A percentile compares a stretch with the other conserved stretches of the same genome.
Evolutionary conservation across 208 protist genomes (phyloP).

Genomic region (Crithidia acanthocephali): DNA sequence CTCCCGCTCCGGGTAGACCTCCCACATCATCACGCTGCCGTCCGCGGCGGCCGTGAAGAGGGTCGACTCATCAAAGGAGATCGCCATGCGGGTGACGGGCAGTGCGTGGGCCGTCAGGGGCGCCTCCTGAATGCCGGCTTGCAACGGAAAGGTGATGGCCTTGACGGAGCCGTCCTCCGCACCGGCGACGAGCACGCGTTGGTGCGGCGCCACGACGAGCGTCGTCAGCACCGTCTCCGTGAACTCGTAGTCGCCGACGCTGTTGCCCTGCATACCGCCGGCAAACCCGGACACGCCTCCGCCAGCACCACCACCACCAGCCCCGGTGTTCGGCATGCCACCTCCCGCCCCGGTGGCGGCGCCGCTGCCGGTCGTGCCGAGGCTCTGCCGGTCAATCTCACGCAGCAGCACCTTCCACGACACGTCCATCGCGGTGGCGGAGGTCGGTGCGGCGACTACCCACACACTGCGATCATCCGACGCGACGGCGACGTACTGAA

Average conservation of each 20-base stretch:
- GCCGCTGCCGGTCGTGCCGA: conserved; percentile 37
- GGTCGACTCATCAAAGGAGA: conserved; percentile 92
- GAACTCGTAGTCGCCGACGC: conserved; percentile 77
- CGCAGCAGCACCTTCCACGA: conserved; percentile 91
- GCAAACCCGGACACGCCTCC: neutral
- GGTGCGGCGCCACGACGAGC: conserved; percentile 80
- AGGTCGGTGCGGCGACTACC: conserved; percentile 85
- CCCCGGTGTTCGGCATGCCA: too few species aligned
- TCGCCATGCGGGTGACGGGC: conserved; percentile 73
- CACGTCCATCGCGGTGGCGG: conserved; percentile 62
- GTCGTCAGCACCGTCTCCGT: conserved; percentile 69
- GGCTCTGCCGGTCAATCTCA: conserved; percentile 77
- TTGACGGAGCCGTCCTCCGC: conserved; percentile 90
- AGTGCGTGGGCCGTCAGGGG: conserved; percentile 75
- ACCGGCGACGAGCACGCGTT: conserved; percentile 93
- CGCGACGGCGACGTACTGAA: conserved; percentile 87
- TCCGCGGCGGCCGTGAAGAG: conserved; percentile 93
- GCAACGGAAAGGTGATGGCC: conserved; percentile 90
- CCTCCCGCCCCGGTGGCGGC: neutral
- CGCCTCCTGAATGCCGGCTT: conserved; percentile 74
- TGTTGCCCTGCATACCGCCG: conserved; percentile 26
- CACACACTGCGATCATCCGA: conserved; percentile 90
- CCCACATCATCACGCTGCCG: conserved; percentile 90
- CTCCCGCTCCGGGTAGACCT: conserved; percentile 80
- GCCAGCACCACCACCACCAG: neutral